A percentile compares a stretch with the other conserved stretches of the same genome.
These are phyloP conservation scores for Trichothecium sympodiale DNA, from an alignment of 2,329 filamentous ascomycete species.

Conservation along the genomic window DNA sequence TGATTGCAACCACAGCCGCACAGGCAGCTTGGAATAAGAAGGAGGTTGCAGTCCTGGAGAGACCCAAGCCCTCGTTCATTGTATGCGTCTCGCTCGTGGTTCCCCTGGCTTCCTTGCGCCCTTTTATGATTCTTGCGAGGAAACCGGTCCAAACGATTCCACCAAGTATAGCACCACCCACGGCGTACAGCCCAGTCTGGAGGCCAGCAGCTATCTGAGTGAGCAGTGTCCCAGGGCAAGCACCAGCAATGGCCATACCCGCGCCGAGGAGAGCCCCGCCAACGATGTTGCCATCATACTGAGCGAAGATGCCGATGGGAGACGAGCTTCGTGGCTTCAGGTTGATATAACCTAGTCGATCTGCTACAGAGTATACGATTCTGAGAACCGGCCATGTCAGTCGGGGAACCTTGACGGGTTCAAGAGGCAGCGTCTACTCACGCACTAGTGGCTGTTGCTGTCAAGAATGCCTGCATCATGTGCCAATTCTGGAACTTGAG, in stretches of 20 bases:
- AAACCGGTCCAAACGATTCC: conserved; percentile 41
- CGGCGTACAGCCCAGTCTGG: conserved; percentile 36
- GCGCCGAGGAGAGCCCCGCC: conserved; percentile 50
- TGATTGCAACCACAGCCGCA: conserved; percentile 26
- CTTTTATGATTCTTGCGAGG: conserved; percentile 23
- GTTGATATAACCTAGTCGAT: conserved; percentile 1
- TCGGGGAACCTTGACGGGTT: background rate
- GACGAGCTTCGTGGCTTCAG: conserved; percentile 4
- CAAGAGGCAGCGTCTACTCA: conserved; percentile 24
- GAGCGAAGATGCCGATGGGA: conserved; percentile 32
- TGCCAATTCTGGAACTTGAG: conserved; percentile 50
- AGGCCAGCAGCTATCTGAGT: conserved; percentile 47
- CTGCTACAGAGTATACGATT: conserved; percentile 3
- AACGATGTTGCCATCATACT: conserved; percentile 53
- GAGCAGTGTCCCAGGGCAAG: conserved; percentile 55
- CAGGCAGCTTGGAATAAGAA: conserved; percentile 31
- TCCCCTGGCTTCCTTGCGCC: conserved; percentile 13
- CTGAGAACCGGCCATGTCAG: background rate
- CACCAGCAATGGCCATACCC: conserved; percentile 56
- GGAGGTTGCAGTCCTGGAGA: conserved; percentile 24
- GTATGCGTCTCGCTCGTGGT: conserved; percentile 18
- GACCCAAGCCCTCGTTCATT: conserved; percentile 27
- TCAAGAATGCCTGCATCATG: conserved; percentile 55
- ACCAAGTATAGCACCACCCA: conserved; percentile 43
- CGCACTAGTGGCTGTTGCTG: conserved; percentile 51